These are phyloP conservation scores for Aspergillus biplanus DNA, from an alignment of 495 filamentous ascomycete genomes.

Conservation along the genomic window DNA sequence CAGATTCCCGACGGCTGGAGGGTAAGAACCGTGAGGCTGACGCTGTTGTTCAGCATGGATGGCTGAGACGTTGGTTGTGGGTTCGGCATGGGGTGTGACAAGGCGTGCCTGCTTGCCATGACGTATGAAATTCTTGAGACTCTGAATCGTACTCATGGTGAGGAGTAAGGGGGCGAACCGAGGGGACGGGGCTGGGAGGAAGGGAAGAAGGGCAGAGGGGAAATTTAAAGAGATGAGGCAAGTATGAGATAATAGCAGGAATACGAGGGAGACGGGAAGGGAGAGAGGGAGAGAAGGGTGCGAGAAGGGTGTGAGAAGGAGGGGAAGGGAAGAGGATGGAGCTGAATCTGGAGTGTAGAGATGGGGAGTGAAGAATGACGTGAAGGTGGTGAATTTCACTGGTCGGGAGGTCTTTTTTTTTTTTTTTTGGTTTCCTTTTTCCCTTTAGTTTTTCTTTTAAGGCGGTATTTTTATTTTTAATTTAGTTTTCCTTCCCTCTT, in stretches of 20 bases:
- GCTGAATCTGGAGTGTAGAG: slow-evolving; percentile 13
- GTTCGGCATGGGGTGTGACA: slow-evolving; percentile 63
- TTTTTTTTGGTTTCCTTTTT: slow-evolving; percentile 5
- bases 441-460: slow-evolving; percentile 14
- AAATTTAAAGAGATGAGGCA: background rate
- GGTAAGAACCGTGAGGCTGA: slow-evolving; percentile 52
- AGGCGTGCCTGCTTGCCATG: slow-evolving; percentile 94
- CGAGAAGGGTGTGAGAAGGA: slow-evolving; percentile 68
- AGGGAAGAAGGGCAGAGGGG: background rate
- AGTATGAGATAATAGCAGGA: slow-evolving; percentile 13
- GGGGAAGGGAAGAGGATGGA: slow-evolving; percentile 63
- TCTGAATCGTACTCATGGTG: slow-evolving; percentile 81
- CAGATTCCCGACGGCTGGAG: slow-evolving; percentile 55
- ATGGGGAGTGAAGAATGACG: slow-evolving; percentile 58
- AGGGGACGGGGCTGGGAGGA: slow-evolving; percentile 9
- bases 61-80: slow-evolving; percentile 68
- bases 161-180: slow-evolving; percentile 13
- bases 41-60: slow-evolving; percentile 69
- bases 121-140: slow-evolving; percentile 96
- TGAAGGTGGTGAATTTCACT: slow-evolving; percentile 20
- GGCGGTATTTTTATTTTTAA: background rate
- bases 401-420: slow-evolving; percentile 5
- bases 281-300: slow-evolving; percentile 10
- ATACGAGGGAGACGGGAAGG: slow-evolving; percentile 13
- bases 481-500: slow-evolving; percentile 8